Percentiles rank a stretch among this genome's conserved stretches.
Evolutionary conservation across 2,329 filamentous ascomycete species (phyloP).

Genomic region (Pyricularia sp.): DNA sequence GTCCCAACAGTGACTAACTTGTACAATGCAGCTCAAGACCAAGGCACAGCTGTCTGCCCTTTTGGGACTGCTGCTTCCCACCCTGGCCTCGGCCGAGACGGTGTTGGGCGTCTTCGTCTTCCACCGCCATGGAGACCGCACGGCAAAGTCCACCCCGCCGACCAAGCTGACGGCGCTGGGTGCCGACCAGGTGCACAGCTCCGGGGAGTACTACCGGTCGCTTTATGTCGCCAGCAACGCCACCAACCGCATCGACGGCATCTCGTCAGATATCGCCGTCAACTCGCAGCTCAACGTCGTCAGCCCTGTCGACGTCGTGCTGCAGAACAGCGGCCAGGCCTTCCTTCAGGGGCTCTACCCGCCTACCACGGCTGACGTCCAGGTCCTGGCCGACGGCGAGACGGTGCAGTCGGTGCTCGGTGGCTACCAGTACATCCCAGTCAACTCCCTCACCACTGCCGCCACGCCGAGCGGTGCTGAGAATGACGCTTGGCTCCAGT

Average conservation of each 20-base stretch:
- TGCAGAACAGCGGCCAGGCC: constrained; percentile 65
- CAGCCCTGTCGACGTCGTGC: constrained; percentile 60
- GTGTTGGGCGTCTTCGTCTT: constrained; percentile 78
- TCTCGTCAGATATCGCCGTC: constrained; percentile 54
- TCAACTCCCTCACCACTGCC: constrained; percentile 45
- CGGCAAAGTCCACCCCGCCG: constrained; percentile 59
- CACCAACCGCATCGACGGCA: constrained; percentile 46
- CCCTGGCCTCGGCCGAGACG: constrained; percentile 39
- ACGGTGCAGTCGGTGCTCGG: constrained; percentile 53
- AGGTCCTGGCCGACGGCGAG: constrained; percentile 60
- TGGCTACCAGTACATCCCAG: constrained; percentile 75
- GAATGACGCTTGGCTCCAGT: constrained; percentile 45
- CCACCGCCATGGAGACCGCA: constrained; percentile 80
- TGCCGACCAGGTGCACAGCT: constrained; percentile 58
- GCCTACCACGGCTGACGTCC: constrained; percentile 46
- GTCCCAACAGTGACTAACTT: not conserved
- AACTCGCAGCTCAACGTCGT: constrained; percentile 58
- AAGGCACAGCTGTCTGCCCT: not conserved
- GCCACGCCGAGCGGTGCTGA: constrained; percentile 42
- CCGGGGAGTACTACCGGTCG: constrained; percentile 61
- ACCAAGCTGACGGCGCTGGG: constrained; percentile 68
- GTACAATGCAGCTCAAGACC: not conserved
- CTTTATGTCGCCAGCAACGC: constrained; percentile 57
- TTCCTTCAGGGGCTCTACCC: constrained; percentile 85
- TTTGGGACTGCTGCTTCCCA: not conserved